A percentile compares a stretch with the other conserved stretches of the same genome.
Conservation (phyloP, 306 rosid species). For the Rosa multiflora region DNA sequence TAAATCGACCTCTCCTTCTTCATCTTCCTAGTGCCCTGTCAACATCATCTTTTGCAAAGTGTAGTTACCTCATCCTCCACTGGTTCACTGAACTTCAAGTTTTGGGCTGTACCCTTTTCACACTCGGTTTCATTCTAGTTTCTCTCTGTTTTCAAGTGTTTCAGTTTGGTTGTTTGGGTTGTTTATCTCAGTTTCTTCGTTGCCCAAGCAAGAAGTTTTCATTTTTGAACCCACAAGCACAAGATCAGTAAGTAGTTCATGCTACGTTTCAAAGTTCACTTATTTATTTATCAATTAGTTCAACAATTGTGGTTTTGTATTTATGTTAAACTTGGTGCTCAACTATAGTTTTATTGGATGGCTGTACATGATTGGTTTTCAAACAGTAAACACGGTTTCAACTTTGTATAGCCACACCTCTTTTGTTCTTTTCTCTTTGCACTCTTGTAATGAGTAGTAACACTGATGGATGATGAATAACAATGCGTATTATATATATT, state of each 20-base stretch:
- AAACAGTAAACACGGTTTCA: constrained; percentile 13
- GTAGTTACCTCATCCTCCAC: not conserved
- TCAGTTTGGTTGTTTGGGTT: not conserved
- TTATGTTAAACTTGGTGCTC: not conserved
- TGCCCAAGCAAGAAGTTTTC: not conserved
- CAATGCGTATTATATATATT: not conserved
- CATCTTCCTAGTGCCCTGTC: not conserved
- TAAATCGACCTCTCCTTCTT: not conserved
- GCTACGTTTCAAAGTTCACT: not conserved
- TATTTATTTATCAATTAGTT: not conserved
- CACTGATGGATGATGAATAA: not conserved
- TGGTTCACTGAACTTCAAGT: not conserved
- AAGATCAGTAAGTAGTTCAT: constrained; percentile 10
- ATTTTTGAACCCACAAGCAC: not conserved
- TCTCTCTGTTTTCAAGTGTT: not conserved
- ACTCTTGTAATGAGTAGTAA: not conserved
- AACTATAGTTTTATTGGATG: constrained; percentile 10
- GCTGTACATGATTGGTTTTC: constrained; percentile 6
- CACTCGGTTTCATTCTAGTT: not conserved
- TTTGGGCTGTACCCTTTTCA: not conserved
- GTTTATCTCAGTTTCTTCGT: not conserved
- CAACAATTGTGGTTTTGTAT: not conserved
- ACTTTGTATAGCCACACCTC: not conserved
- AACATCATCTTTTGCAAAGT: constrained; percentile 2
- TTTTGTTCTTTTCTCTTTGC: constrained; percentile 9